Evolutionary conservation across 2,329 filamentous ascomycete species (phyloP).

Genomic region (Colletotrichum sp.): DNA sequence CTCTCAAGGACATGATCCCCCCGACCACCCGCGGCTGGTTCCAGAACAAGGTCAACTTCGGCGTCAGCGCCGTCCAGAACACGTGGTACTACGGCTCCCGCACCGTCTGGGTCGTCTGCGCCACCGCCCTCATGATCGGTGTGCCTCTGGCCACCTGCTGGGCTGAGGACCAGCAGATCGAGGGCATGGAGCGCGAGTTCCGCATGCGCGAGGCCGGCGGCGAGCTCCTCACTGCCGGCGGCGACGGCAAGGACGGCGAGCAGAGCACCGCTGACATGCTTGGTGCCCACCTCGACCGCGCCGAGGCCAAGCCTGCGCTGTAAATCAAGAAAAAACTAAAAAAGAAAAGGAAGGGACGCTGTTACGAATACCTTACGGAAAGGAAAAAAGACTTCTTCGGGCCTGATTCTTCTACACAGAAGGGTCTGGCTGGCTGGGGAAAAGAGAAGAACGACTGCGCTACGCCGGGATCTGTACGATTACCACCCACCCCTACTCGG

Average conservation of each 20-base stretch:
- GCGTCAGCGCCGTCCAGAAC: constrained; percentile 56
- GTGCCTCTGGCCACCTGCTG: constrained; percentile 94
- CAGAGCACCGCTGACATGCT: constrained; percentile 51
- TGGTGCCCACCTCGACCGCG: constrained; percentile 51
- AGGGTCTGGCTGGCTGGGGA: background rate
- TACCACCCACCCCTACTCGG: background rate
- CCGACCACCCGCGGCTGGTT: constrained; percentile 73
- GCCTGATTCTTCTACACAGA: background rate
- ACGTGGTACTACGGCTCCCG: constrained; percentile 73
- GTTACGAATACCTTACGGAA: background rate
- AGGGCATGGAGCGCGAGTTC: constrained; percentile 98
- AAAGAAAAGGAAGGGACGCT: background rate
- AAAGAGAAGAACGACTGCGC: background rate
- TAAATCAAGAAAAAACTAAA: constrained; percentile 33
- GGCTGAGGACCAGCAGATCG: constrained; percentile 93
- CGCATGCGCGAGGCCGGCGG: constrained; percentile 91
- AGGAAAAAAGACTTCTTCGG: background rate
- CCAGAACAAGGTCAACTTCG: constrained; percentile 60
- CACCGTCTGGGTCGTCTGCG: constrained; percentile 88
- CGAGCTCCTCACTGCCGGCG: constrained; percentile 64
- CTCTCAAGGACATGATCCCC: constrained; percentile 77
- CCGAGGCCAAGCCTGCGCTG: constrained; percentile 53
- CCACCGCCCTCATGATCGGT: constrained; percentile 85
- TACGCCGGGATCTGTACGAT: background rate
- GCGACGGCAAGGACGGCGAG: constrained; percentile 31